phyloP scores from a whole-genome alignment of 1,284 basidiomycete species.

The Irpex sp. region DNA sequence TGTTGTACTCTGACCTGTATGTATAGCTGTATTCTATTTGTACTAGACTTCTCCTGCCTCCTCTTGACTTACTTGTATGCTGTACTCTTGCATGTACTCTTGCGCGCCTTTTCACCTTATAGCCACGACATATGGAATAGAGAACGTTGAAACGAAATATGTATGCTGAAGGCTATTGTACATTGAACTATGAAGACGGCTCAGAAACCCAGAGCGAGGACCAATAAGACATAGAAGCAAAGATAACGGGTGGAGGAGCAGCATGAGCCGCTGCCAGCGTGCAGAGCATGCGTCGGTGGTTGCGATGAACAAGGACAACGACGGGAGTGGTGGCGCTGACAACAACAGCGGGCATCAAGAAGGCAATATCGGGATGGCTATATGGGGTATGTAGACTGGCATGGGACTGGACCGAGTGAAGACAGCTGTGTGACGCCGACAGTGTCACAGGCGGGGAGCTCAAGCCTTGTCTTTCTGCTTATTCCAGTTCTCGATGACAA shows the following conservation, averaged over 20 bases:
- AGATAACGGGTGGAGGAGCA: neutral
- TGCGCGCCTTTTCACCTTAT: too few species aligned
- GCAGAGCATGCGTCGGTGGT: neutral
- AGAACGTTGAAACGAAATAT: neutral
- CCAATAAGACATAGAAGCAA: neutral
- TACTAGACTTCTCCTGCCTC: neutral
- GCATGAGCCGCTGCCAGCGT: neutral
- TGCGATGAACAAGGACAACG: neutral
- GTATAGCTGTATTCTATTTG: neutral
- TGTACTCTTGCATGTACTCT: neutral
- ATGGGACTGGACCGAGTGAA: constrained; percentile 6
- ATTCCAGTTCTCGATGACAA: constrained; percentile 75
- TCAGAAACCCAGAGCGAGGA: neutral
- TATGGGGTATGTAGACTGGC: constrained; percentile 1
- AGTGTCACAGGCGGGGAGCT: constrained; percentile 20
- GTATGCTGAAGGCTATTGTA: neutral
- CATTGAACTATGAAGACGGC: neutral
- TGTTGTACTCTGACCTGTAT: constrained; percentile 5
- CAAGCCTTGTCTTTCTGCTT: constrained; percentile 66
- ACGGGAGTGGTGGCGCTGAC: neutral
- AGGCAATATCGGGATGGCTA: neutral
- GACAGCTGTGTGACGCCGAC: neutral
- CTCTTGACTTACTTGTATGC: neutral
- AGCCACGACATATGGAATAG: too few species aligned
- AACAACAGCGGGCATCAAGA: neutral